These are phyloP conservation scores for Botrytis aclada DNA, from an alignment of 2,329 filamentous ascomycete genomes.

Conservation along the genomic window DNA sequence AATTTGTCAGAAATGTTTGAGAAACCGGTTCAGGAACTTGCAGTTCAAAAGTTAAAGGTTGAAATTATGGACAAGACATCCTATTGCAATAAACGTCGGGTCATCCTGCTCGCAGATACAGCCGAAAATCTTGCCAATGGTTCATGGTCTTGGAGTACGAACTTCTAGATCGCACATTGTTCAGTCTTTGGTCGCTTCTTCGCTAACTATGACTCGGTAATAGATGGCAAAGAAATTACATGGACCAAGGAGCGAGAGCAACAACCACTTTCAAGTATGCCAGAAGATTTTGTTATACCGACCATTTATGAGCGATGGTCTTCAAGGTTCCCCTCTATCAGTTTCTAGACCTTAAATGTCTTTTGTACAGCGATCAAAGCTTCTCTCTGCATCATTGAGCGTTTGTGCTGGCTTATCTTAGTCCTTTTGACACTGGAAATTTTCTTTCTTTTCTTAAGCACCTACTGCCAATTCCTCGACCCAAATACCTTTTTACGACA, in stretches of 20 bases:
- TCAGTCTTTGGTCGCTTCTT: neutral
- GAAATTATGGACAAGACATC: constrained; percentile 98
- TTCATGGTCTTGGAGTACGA: constrained; percentile 46
- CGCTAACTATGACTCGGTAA: neutral
- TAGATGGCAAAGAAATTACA: neutral
- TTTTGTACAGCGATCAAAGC: constrained; percentile 6
- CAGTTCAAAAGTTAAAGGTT: constrained; percentile 86
- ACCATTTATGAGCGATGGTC: neutral
- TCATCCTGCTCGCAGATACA: constrained; percentile 88
- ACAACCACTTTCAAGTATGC: neutral
- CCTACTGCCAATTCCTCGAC: neutral
- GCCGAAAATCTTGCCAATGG: constrained; percentile 87
- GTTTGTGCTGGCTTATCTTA: neutral
- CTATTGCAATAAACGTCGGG: constrained; percentile 88
- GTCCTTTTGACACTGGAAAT: neutral
- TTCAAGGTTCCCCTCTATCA: neutral
- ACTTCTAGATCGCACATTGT: constrained; percentile 10
- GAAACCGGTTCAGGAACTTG: constrained; percentile 84
- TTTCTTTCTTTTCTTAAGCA: neutral
- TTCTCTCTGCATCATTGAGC: constrained; percentile 3
- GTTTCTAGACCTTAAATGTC: neutral
- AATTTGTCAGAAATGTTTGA: constrained; percentile 99
- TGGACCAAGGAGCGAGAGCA: neutral
- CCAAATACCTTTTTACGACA: neutral
- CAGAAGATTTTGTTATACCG: constrained; percentile 4